Percentiles rank a stretch among this genome's conserved stretches.
Conservation (phyloP, 108 stramenopile genomes). For the Skeletonema tropicum region DNA sequence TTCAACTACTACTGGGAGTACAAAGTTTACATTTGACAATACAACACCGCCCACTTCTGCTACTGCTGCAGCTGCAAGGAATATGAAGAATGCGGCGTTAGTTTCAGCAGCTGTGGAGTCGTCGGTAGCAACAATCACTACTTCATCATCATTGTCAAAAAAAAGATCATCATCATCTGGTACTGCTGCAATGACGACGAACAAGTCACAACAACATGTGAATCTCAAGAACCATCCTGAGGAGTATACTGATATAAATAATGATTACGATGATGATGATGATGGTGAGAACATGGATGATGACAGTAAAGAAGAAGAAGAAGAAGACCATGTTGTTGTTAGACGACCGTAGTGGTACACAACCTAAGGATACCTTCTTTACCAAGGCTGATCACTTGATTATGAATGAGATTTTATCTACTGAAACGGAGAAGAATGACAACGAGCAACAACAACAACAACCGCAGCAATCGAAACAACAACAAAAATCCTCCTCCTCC, state of each 20-base stretch:
- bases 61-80: neutral
- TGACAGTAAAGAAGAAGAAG: neutral
- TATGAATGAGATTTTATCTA: conserved; percentile 30
- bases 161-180: neutral
- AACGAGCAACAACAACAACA: too few species aligned
- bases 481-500: too few species aligned
- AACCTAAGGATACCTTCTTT: conserved; percentile 23
- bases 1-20: too few species aligned
- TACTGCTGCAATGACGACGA: neutral
- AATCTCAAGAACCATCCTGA: neutral
- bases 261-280: too few species aligned
- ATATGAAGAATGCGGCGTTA: too few species aligned
- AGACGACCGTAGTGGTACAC: neutral
- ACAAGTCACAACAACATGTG: neutral
- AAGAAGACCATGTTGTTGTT: neutral
- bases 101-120: too few species aligned
- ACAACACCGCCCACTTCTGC: neutral
- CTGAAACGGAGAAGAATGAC: neutral
- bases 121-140: neutral
- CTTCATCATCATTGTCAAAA: neutral
- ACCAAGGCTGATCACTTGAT: conserved; percentile 32
- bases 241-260: too few species aligned
- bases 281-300: neutral
- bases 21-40: too few species aligned
- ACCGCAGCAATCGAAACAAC: too few species aligned